Conservation (phyloP, 2,329 filamentous ascomycete species). For the Ceratocystis alfenasii region DNA sequence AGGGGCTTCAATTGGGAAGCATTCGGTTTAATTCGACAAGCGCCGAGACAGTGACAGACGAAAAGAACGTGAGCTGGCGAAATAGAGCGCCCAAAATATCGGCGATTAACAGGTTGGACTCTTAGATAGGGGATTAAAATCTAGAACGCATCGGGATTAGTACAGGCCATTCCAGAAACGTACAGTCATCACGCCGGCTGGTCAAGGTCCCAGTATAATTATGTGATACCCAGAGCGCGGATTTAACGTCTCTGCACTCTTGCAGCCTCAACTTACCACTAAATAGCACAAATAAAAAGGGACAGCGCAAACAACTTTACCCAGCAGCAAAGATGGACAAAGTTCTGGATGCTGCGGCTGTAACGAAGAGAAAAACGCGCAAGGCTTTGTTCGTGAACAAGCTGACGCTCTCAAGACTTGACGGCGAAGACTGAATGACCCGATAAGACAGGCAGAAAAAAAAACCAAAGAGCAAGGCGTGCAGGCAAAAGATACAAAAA, state of each 20-base stretch:
- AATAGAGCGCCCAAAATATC: background rate
- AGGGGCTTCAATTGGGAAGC: conserved; percentile 7
- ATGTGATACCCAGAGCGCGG: no score
- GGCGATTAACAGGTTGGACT: background rate
- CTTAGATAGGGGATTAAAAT: conserved; percentile 12
- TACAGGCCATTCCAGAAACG: background rate
- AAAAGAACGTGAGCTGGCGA: background rate
- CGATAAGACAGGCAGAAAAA: background rate
- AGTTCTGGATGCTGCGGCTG: conserved; percentile 8
- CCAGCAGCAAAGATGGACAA: background rate
- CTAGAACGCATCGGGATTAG: conserved; percentile 10
- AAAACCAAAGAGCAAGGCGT: background rate
- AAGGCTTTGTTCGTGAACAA: background rate
- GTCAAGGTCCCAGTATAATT: background rate
- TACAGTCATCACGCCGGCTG: background rate
- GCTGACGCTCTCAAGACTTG: background rate
- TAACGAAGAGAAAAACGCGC: conserved; percentile 19
- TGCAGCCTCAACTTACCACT: conserved; percentile 11
- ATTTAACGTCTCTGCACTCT: no score
- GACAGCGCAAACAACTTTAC: conserved; percentile 13
- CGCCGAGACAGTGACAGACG: background rate
- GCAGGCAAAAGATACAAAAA: background rate
- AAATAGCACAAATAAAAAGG: conserved; percentile 14
- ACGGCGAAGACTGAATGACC: background rate
- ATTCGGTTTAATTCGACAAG: conserved; percentile 13